These are phyloP conservation scores for Macrolepiota fuliginosa DNA, from an alignment of 768 basidiomycete genomes.

Conservation along the genomic window DNA sequence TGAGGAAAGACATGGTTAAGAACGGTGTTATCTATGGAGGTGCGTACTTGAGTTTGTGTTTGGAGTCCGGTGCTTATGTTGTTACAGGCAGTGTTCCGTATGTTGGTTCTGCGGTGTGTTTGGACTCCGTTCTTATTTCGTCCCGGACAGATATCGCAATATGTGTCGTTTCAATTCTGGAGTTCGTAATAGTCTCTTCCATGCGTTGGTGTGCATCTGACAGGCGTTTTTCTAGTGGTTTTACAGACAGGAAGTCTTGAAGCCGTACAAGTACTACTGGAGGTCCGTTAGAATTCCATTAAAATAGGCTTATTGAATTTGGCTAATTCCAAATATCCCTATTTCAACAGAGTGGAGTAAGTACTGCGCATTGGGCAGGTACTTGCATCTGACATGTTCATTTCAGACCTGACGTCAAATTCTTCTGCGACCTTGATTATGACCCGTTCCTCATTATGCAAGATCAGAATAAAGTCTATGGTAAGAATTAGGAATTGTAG, in stretches of 20 bases:
- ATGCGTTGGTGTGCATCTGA: background rate
- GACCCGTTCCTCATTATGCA: conserved; percentile 91
- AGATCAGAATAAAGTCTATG: conserved; percentile 82
- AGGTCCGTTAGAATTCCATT: conserved; percentile 27
- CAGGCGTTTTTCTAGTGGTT: conserved; percentile 58
- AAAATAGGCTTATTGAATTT: background rate
- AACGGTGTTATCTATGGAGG: conserved; percentile 68
- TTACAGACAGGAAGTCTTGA: conserved; percentile 78
- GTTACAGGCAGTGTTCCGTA: conserved; percentile 72
- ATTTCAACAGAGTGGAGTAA: conserved; percentile 41
- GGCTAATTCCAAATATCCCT: conserved; percentile 1
- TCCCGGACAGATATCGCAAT: conserved; percentile 66
- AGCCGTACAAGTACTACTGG: conserved; percentile 88
- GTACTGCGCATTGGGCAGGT: conserved; percentile 16
- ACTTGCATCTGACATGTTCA: background rate
- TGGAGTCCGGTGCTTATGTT: conserved; percentile 3
- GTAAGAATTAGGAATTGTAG: conserved; percentile 30
- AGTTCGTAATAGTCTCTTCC: conserved; percentile 41
- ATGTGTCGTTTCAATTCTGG: conserved; percentile 98
- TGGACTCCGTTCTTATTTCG: background rate
- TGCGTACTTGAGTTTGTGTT: conserved; percentile 24
- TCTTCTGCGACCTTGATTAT: conserved; percentile 84
- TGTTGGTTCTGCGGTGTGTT: conserved; percentile 24
- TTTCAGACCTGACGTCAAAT: conserved; percentile 76
- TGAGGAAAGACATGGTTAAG: conserved; percentile 69